Conservation (phyloP, 768 basidiomycete species). For the Suillus paluster region DNA sequence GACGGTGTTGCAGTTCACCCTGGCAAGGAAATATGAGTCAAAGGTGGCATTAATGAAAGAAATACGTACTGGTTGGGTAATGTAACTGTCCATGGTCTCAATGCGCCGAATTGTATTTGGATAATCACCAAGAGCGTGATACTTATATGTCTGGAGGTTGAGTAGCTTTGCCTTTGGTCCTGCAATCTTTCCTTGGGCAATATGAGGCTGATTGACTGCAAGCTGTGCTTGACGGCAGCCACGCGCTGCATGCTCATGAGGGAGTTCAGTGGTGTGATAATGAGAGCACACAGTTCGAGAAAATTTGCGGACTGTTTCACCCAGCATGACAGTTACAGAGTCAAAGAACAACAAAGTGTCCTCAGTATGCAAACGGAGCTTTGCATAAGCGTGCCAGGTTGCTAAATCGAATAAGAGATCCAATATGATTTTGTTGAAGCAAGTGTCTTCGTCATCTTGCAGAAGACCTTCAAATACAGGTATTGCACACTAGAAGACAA, state of each 20-base stretch:
- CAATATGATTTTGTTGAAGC: conserved; percentile 6
- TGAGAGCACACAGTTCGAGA: conserved; percentile 16
- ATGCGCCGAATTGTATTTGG: conserved; percentile 14
- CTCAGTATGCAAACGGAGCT: conserved; percentile 24
- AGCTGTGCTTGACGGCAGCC: conserved; percentile 15
- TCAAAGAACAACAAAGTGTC: conserved; percentile 24
- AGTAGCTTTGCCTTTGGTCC: conserved; percentile 5
- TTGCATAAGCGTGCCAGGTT: conserved; percentile 19
- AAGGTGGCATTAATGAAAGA: conserved; percentile 9
- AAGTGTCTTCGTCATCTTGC: conserved; percentile 1
- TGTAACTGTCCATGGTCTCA: conserved; percentile 41
- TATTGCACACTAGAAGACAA: conserved; percentile 28
- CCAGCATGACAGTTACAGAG: conserved; percentile 23
- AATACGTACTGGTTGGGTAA: conserved; percentile 32
- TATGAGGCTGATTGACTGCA: conserved; percentile 22
- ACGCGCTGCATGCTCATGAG: conserved; percentile 30
- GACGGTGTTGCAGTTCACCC: conserved; percentile 43
- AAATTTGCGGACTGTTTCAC: conserved; percentile 28
- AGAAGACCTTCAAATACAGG: conserved; percentile 38
- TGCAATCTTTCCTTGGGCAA: conserved; percentile 24
- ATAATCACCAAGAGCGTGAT: conserved; percentile 17
- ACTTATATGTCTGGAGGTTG: conserved; percentile 16
- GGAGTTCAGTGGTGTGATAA: conserved; percentile 34
- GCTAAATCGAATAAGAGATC: conserved; percentile 11
- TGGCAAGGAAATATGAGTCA: conserved; percentile 15